Percentiles rank a stretch among this genome's conserved stretches.
Conservation (phyloP, 164 flowering plant genomes). For the Vitis rupestris region DNA sequence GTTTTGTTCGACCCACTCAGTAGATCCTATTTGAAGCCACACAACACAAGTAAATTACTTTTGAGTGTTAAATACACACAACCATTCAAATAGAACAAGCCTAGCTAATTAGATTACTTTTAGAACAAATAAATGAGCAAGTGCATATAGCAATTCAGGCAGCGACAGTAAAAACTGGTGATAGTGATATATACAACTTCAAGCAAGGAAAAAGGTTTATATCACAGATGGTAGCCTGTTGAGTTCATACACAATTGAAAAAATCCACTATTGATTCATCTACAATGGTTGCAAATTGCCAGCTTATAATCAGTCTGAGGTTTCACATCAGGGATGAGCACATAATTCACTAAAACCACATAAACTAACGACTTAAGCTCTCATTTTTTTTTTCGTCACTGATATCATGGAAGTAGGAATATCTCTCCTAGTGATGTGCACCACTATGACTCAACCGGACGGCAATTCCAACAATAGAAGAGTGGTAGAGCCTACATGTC, state of each 20-base stretch:
- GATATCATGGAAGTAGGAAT: background rate
- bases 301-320: background rate
- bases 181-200: background rate
- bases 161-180: background rate
- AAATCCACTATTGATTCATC: background rate
- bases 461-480: background rate
- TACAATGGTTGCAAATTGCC: background rate
- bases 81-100: background rate
- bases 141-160: background rate
- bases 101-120: background rate
- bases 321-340: background rate
- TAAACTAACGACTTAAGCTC: background rate
- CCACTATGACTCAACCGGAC: background rate
- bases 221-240: too few relatives aligned
- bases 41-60: background rate
- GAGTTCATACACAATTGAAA: background rate
- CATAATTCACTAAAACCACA: background rate
- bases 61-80: background rate
- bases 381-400: background rate
- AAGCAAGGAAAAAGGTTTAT: background rate
- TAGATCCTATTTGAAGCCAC: conserved; percentile 76
- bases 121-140: background rate
- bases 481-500: background rate
- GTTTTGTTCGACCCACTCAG: conserved; percentile 98
- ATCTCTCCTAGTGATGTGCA: background rate